phyloP scores from a whole-genome alignment of 169 alveolate genomes.

The Eimeria maxima region DNA sequence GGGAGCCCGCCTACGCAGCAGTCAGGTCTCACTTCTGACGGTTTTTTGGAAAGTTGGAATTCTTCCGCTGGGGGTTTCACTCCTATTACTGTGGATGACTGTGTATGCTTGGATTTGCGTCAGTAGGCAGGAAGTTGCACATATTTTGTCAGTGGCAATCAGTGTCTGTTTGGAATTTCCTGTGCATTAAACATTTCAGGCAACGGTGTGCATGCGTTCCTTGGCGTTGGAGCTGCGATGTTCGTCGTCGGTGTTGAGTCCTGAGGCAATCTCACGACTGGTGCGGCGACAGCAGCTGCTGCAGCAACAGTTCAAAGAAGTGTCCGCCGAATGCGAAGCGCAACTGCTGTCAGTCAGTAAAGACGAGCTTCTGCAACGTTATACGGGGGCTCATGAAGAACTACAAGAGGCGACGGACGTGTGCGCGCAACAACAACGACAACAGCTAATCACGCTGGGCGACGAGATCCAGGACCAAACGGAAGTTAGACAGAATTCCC shows the following conservation, averaged over 20 bases:
- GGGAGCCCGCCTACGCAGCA: background rate
- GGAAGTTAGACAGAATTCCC: background rate
- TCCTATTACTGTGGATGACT: background rate
- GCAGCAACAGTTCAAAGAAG: constrained; percentile 51
- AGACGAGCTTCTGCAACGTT: constrained; percentile 57
- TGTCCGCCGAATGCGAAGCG: constrained; percentile 48
- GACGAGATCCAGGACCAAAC: constrained; percentile 80
- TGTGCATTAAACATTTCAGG: background rate
- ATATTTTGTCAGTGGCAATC: background rate
- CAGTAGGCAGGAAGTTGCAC: background rate
- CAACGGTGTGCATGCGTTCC: constrained; percentile 54
- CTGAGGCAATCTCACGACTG: constrained; percentile 27
- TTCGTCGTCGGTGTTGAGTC: constrained; percentile 46
- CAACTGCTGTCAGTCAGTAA: constrained; percentile 46
- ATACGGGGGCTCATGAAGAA: background rate
- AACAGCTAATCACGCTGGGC: constrained; percentile 64
- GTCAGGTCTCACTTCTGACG: background rate
- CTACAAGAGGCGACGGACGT: constrained; percentile 18
- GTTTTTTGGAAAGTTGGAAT: background rate
- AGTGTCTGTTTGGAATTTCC: background rate
- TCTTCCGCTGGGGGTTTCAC: background rate
- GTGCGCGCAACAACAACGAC: constrained; percentile 43
- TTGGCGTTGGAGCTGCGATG: constrained; percentile 75
- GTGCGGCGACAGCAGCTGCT: constrained; percentile 63
- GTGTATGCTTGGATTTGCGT: background rate